Base-by-base conservation (phyloP, 768 basidiomycete species). In the Auriculariales sp. region DNA sequence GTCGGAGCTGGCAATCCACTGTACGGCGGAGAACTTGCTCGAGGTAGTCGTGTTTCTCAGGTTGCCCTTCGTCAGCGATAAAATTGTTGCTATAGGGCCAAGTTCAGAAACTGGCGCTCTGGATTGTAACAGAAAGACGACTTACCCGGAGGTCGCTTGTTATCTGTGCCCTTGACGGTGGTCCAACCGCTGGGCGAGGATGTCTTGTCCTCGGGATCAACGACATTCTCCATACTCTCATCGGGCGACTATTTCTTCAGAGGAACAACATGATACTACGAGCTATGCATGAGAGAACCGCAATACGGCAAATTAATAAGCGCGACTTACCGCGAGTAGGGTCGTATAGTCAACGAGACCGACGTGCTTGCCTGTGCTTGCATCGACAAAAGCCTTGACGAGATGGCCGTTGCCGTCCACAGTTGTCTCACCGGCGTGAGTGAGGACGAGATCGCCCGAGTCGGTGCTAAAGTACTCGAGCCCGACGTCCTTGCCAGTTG, bases 111-210 rank as follows among this genome's bases (percentile, higher is more conserved):
- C 14, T 15, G 29, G 17, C 25, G 19, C 17, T 17, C 10, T 10
- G 30, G 30, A n/a, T n/a, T n/a, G 17, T 12, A 3, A 29, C 11
- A 19, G 25, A 11, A n/a, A 28, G 31, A 46, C n/a, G n/a, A n/a
- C n/a, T n/a, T n/a, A n/a, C n/a, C 62, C 17, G 57, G 48, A 25
- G 64, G 62, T 7, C 52, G 49, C 10, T 65, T 67, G 7, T 59
- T 60, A 15, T 65, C 68, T 56, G 64, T 63, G 11, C 61, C 61
- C 3, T 61, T 59, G 32, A 61, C 59, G 46, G 61, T 64, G 56
- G 78, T 73, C 78, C 77, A 79, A 28, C 77, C 78, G 11, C 66
- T 54, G 28, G 78, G 78, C 22, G 78, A 81, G 3, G 76, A 68
- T 4, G 63, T 52, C 15, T 58, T 57, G 61, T 81, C 75, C 59